phyloP scores from a whole-genome alignment of 345 rosid genomes.

The Physaria fendleri region DNA sequence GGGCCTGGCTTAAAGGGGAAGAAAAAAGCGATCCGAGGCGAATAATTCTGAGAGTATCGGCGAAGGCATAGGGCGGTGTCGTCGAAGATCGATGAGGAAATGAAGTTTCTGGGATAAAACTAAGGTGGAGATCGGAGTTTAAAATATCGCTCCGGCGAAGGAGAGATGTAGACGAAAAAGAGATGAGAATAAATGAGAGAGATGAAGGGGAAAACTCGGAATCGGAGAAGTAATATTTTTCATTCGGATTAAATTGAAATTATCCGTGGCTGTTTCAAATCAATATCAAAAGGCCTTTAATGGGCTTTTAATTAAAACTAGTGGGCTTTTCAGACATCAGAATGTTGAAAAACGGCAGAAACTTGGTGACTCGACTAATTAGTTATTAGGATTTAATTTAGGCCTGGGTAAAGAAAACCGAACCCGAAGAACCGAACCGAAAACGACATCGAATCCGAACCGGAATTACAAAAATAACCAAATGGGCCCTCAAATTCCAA shows the following conservation, averaged over 20 bases:
- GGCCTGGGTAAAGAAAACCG: no score
- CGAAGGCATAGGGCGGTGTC: neutral
- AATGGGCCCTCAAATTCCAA: no score
- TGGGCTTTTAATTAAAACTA: neutral
- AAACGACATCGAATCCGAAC: no score
- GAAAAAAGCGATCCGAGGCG: neutral
- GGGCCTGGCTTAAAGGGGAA: neutral
- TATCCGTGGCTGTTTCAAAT: neutral
- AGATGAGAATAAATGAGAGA: neutral
- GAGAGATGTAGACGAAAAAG: neutral
- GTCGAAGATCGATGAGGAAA: neutral
- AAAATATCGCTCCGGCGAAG: constrained; percentile 2
- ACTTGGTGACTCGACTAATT: no score
- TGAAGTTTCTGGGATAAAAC: no score
- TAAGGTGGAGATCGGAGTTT: neutral
- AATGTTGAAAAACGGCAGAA: no score
- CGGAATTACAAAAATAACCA: no score
- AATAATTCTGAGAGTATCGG: neutral
- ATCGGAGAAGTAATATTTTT: no score
- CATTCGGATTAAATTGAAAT: no score
- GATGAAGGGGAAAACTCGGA: neutral
- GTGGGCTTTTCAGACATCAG: neutral
- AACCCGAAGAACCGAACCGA: no score
- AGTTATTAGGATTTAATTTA: no score
- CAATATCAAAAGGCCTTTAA: neutral